Evolutionary conservation across 106 monocot genomes (phyloP), one percentile per base, ranked within the genome.

Genomic region (Cymbidium sinense): DNA sequence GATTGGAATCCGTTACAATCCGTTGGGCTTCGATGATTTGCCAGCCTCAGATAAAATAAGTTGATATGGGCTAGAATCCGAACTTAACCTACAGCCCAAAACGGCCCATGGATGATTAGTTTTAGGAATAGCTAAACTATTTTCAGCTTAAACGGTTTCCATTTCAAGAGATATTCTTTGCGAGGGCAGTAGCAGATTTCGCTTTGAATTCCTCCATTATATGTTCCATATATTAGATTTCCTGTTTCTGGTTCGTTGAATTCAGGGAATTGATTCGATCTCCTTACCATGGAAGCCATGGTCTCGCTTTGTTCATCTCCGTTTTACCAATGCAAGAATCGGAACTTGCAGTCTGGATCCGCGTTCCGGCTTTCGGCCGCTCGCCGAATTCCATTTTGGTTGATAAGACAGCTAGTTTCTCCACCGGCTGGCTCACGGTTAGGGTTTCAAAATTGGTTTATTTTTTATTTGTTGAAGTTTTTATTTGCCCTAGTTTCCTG

Each of bases 271-370:
- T 23, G 8, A 71, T 29, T 35, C 21, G 37, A 73, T 78, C 15
- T n/a, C n/a, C n/a, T n/a, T n/a, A 19, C 72, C 64, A 87, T 87
- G 87, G 87, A 87, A 43, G 52, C 78, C 17, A 50, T 75, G 18
- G 54, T 76, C 78, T 82, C 76, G 73, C 34, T 82, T 76, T 69
- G 75, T 73, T 23, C 75, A 17, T n/a, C 64, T 75, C 72, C 85
- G 64, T 78, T 27, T 3, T n/a, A 7, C 73, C 20, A 55, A 50
- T 64, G 50, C 81, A 70, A n/a, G 43, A 43, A 70, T 70, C 18
- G 25, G 20, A 80, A n/a, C 7, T 78, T 69, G 29, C 62, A 31
- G 9, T 77, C 55, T 21, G 77, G 79, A 62, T 76, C 18, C 62
- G 70, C 30, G 43, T 73, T 34, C 21, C 75, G 17, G 21, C 7